Evolutionary conservation across 192 early-diverging fungal genomes (phyloP).

Genomic region (Gonapodya sp.): DNA sequence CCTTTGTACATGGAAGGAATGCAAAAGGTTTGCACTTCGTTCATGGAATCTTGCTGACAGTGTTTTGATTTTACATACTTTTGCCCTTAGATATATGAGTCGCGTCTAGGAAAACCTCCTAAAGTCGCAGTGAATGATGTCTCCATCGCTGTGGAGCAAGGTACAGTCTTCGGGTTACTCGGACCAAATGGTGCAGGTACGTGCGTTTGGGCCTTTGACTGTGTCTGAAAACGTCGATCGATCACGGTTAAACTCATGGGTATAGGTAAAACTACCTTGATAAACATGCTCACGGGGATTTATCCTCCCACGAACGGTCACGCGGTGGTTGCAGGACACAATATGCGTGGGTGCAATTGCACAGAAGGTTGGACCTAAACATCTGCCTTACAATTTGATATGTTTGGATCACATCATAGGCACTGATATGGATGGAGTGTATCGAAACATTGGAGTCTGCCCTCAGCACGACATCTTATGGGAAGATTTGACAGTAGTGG

Average conservation of each 20-base stretch:
- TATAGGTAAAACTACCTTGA: constrained; percentile 53
- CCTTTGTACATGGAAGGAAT: constrained; percentile 47
- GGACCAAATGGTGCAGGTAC: constrained; percentile 24
- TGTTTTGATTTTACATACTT: too few species aligned
- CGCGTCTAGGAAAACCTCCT: constrained; percentile 19
- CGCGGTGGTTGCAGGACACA: constrained; percentile 44
- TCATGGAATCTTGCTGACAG: too few species aligned
- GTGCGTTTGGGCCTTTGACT: too few species aligned
- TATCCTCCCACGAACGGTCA: constrained; percentile 42
- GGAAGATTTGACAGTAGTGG: constrained; percentile 57
- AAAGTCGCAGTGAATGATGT: constrained; percentile 59
- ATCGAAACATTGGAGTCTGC: constrained; percentile 57
- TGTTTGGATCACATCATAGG: too few species aligned
- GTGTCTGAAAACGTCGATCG: too few species aligned
- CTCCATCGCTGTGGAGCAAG: constrained; percentile 48
- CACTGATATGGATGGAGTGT: constrained; percentile 40
- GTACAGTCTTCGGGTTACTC: constrained; percentile 56
- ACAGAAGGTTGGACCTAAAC: too few species aligned
- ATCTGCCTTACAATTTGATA: too few species aligned
- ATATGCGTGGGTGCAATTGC: too few species aligned
- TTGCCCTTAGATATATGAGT: too few species aligned
- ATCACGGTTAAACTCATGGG: too few species aligned
- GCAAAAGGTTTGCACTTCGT: constrained; percentile 49
- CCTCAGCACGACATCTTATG: constrained; percentile 58
- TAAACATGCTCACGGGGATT: constrained; percentile 59